phyloP scores from a whole-genome alignment of 208 protist species.

The Herpetomonas muscarum region DNA sequence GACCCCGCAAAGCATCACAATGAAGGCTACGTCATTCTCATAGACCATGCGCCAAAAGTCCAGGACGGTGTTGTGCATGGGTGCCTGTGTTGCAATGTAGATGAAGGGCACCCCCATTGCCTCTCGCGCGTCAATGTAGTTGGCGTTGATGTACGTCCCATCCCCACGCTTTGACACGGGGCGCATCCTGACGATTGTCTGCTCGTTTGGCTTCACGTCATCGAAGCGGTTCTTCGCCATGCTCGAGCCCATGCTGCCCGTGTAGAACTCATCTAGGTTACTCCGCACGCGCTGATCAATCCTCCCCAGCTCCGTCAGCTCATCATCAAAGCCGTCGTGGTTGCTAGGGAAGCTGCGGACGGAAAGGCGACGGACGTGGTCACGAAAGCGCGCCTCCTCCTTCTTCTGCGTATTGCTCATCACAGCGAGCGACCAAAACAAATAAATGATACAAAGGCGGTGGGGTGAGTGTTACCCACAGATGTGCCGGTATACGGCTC shows the following conservation, averaged over 20 bases:
- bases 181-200: slow-evolving; percentile 48
- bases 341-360: slow-evolving; percentile 23
- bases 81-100: slow-evolving; percentile 91
- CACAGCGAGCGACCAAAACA: too few relatives aligned
- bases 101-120: slow-evolving; percentile 67
- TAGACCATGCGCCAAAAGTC: slow-evolving; percentile 92
- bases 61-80: slow-evolving; percentile 66
- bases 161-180: slow-evolving; percentile 21
- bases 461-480: too few relatives aligned
- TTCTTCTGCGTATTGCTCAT: slow-evolving; percentile 13
- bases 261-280: slow-evolving; percentile 76
- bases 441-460: too few relatives aligned
- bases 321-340: slow-evolving; percentile 60
- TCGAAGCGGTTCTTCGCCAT: slow-evolving; percentile 72
- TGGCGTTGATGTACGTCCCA: slow-evolving; percentile 87
- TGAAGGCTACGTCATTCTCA: slow-evolving; percentile 68
- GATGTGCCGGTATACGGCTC: too few relatives aligned
- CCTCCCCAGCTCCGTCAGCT: slow-evolving; percentile 43
- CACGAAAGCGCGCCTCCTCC: slow-evolving; percentile 19
- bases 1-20: slow-evolving; percentile 80
- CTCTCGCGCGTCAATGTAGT: slow-evolving; percentile 71
- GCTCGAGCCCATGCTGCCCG: slow-evolving; percentile 50
- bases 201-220: slow-evolving; percentile 69
- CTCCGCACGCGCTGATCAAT: slow-evolving; percentile 55
- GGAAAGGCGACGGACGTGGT: slow-evolving; percentile 24